Percentiles rank a stretch among this genome's conserved stretches.
Evolutionary conservation across 73 alveolate genomes (phyloP).

Genomic region (Loxodes magnus): DNA sequence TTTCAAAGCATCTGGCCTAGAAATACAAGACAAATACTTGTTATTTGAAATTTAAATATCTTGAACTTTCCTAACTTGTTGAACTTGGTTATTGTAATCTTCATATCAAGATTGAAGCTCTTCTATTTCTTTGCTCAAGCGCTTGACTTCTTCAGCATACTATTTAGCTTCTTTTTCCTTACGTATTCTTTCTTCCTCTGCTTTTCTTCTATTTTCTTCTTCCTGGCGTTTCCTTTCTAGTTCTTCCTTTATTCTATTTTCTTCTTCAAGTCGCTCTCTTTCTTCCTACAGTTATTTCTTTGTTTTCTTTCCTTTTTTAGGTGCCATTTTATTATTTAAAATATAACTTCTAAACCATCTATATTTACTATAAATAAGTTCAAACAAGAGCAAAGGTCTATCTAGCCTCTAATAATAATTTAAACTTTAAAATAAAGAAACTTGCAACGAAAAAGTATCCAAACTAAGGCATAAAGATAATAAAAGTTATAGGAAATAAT

Average conservation of each 20-base stretch:
- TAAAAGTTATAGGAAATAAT: no score
- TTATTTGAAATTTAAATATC: constrained; percentile 8
- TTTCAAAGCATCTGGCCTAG: constrained; percentile 47
- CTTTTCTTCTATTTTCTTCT: constrained; percentile 25
- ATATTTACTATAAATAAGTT: no score
- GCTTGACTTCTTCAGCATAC: constrained; percentile 26
- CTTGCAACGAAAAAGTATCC: no score
- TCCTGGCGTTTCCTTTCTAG: constrained; percentile 34
- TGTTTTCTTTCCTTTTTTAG: constrained; percentile 38
- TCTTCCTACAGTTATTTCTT: constrained; percentile 53
- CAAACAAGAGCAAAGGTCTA: no score
- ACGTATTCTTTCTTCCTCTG: constrained; percentile 33
- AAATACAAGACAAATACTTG: constrained; percentile 35
- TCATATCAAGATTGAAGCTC: constrained; percentile 13
- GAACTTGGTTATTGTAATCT: constrained; percentile 12
- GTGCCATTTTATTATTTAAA: constrained; percentile 6
- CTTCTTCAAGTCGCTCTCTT: constrained; percentile 38
- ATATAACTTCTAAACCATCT: no score
- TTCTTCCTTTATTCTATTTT: constrained; percentile 38
- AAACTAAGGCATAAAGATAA: no score
- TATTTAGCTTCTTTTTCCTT: constrained; percentile 33
- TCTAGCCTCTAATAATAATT: no score
- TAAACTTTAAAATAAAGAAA: no score
- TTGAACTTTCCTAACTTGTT: not conserved
- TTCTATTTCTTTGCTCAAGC: constrained; percentile 26